Percentiles rank a stretch among this genome's conserved stretches.
phyloP scores from a whole-genome alignment of 805 yeast species.

The Alloascoidea hylecoeti region DNA sequence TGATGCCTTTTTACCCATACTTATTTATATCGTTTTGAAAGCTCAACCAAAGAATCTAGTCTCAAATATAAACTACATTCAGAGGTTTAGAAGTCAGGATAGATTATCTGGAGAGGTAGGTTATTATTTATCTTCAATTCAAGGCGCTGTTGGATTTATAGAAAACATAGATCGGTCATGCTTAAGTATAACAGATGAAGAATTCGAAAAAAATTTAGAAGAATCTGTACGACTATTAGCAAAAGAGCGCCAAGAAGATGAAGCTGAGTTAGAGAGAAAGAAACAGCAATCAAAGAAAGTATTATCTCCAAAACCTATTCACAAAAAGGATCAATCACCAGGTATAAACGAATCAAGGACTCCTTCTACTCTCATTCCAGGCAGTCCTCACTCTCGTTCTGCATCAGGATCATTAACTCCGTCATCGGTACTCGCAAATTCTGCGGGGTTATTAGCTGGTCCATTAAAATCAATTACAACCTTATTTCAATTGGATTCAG shows the following conservation, averaged over 20 bases:
- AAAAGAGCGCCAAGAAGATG: constrained; percentile 20
- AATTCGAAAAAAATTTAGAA: constrained; percentile 31
- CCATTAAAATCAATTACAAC: constrained; percentile 26
- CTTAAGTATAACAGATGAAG: constrained; percentile 47
- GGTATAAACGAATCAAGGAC: no score
- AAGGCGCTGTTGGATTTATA: constrained; percentile 77
- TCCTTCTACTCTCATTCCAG: no score
- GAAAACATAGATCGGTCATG: constrained; percentile 41
- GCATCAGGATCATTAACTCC: constrained; percentile 11
- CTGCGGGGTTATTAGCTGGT: constrained; percentile 37
- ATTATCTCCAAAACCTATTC: no score
- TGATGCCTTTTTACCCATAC: constrained; percentile 82
- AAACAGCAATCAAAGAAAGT: neutral
- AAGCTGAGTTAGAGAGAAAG: constrained; percentile 8
- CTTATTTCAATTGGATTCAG: constrained; percentile 17
- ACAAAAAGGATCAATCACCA: no score
- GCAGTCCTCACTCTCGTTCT: no score
- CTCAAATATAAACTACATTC: constrained; percentile 76
- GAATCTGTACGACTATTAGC: constrained; percentile 26
- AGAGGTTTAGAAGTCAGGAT: constrained; percentile 63
- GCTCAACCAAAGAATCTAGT: constrained; percentile 51
- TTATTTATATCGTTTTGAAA: constrained; percentile 65
- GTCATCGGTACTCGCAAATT: constrained; percentile 17
- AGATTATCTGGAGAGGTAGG: constrained; percentile 81
- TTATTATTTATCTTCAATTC: constrained; percentile 80